Evolutionary conservation across 1,284 basidiomycete genomes (phyloP), one percentile per base, ranked within the genome.

Genomic region (Trametes hirsuta): DNA sequence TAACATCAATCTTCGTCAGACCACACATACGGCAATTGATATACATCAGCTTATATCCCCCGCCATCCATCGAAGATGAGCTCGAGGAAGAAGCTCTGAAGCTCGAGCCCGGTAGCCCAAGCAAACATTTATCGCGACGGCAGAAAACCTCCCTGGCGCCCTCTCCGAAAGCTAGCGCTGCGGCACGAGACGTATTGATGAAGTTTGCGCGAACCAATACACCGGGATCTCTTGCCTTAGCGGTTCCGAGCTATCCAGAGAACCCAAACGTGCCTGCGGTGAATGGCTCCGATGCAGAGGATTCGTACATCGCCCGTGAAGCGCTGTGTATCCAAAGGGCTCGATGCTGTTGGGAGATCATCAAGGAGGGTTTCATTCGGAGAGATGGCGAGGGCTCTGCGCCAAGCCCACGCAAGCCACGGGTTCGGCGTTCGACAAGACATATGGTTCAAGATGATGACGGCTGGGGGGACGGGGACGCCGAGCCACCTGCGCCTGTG

Each of bases 1-100:
- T 51, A 6, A 62, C 48, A 30, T 36, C 45, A 39, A 45, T 45
- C 11, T 49, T 49, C 45, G 34, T 10, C 50, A 85, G 87, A 45
- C 75, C 80, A 25, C 88, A 89, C 64, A 74, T 91, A 55, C 80
- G 87, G 39, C 86, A 89, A 62, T 75, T 90, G 10, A 72, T 91
- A 22, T 91, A 86, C 69, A 84, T 91, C 41, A 78, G 86, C 14
- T 77, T 91, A 25, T 86, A 86, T 66, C 82, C 87, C 11, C 76
- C 80, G 24, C 73, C 76, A 3, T 71, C 72, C 37, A 61, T 57
- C 48, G 54, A 70, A n/a, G 66, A 69, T 40, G 66, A 74, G 39
- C 70, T 75, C 45, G 72, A 71, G 40, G 74, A 73, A 57, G 70
- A 72, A 65, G 55, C 53, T 10, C 22, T 61, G 18, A 58, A 56